Evolutionary conservation across 2,329 filamentous ascomycete species (phyloP), one percentile per base, ranked within the genome.

Genomic region (Taxawa tesnikishii): DNA sequence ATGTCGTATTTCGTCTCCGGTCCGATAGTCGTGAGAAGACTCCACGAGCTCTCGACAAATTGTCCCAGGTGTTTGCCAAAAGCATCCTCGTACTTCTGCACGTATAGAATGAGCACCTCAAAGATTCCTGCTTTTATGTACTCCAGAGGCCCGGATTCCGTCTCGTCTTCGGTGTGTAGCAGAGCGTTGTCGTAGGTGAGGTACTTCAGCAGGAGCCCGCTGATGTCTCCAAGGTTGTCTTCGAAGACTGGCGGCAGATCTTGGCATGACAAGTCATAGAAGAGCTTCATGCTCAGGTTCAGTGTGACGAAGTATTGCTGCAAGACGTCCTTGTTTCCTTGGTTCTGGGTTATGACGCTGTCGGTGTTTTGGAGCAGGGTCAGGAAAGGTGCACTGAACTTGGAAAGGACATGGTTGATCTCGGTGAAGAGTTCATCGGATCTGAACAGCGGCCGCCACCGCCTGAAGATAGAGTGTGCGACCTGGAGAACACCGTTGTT

Each of bases 261-360:
- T 54, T 98, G 92, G 52, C 79, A 94, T n/a, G 87, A 94, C 32
- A 98, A 75, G 57, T 98, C 92, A 61, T 90, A 90, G 53, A 96
- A 76, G 29, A 98, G 76, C 63, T 93, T 93, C 45, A 94, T 68
- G 45, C 93, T 74, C 32, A 96, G 68, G 54, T 88, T 87, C 41
- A 98, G 68, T 3, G 85, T 84, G 42, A 82, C 76, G 46, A 94
- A 87, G 54, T 84, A 82, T 44, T 75, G 73, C 49, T 78, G 75
- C 27, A 98, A 68, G 11, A 68, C 73, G 4, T 70, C 72, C 48
- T 82, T 81, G 54, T 94, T 80, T 55, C 73, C 66, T 49, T 77
- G 72, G 53, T 85, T 84, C 45, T 77, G 71, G 37, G 79, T 70
- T 45, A 98, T 72, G 45, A 70, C 66, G 38, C 65, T 63, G 55